Conservation (phyloP, 495 filamentous ascomycete genomes). For the Penicillium paxilli region DNA sequence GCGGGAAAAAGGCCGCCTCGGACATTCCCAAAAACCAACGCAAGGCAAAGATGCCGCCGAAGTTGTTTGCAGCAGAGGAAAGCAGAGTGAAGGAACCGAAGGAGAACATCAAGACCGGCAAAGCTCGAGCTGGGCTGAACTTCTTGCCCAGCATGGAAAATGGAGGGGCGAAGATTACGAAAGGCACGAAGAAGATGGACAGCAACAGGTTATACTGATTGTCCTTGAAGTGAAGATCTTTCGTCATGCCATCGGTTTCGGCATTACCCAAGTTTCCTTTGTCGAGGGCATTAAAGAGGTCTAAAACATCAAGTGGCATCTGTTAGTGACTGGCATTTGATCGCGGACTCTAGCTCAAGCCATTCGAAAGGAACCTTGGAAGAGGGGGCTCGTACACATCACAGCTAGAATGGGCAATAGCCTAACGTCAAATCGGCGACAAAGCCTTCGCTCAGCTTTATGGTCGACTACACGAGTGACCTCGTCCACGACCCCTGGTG, state of each 20-base stretch:
- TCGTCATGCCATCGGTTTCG: conserved; percentile 58
- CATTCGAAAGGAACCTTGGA: neutral
- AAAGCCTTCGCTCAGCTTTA: conserved; percentile 60
- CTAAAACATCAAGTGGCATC: conserved; percentile 6
- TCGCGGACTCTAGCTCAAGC: too few species aligned
- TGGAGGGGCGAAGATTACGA: conserved; percentile 63
- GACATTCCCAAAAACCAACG: conserved; percentile 61
- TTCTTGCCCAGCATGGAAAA: conserved; percentile 67
- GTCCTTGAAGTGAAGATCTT: conserved; percentile 55
- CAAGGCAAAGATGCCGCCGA: conserved; percentile 59
- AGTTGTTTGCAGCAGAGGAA: conserved; percentile 55
- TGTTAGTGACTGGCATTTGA: neutral
- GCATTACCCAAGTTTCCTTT: conserved; percentile 70
- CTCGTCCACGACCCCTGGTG: conserved; percentile 32
- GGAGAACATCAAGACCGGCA: conserved; percentile 64
- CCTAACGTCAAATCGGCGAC: conserved; percentile 60
- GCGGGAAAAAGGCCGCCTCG: conserved; percentile 70
- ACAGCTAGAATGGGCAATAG: conserved; percentile 62
- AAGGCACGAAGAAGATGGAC: conserved; percentile 72
- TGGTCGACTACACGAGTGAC: conserved; percentile 40
- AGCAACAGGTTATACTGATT: conserved; percentile 70
- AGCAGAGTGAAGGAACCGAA: conserved; percentile 62
- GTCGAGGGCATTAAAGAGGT: conserved; percentile 62
- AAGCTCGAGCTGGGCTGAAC: conserved; percentile 57
- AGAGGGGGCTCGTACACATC: conserved; percentile 58